These are phyloP conservation scores for Colletotrichum lini DNA, from an alignment of 2,329 filamentous ascomycete genomes.

Conservation along the genomic window DNA sequence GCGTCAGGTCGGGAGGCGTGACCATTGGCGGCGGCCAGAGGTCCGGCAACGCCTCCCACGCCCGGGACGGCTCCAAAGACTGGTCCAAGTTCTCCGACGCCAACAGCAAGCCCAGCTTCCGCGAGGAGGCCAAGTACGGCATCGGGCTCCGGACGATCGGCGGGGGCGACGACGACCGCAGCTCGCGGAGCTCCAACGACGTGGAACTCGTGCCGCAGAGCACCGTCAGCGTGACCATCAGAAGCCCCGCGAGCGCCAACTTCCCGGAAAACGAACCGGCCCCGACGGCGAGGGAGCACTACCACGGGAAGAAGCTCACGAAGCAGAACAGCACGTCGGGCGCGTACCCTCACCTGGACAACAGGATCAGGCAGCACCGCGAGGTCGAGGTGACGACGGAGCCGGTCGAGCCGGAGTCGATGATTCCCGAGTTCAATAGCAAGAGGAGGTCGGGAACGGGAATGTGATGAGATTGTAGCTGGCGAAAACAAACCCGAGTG, in stretches of 20 bases:
- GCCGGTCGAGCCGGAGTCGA: conserved; percentile 37
- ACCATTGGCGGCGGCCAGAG: conserved; percentile 35
- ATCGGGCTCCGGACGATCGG: conserved; percentile 44
- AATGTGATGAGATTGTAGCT: conserved; percentile 1
- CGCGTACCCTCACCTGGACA: conserved; percentile 23
- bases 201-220: conserved; percentile 23
- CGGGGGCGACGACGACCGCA: conserved; percentile 40
- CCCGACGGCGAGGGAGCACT: conserved; percentile 23
- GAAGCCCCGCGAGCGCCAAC: conserved; percentile 1
- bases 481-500: neutral
- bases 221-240: conserved; percentile 29
- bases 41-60: conserved; percentile 23
- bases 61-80: conserved; percentile 13
- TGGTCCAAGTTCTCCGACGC: conserved; percentile 24
- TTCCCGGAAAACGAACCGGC: conserved; percentile 13
- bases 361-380: conserved; percentile 38
- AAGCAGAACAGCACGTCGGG: neutral
- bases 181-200: conserved; percentile 36
- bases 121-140: conserved; percentile 40
- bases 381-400: conserved; percentile 39
- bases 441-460: conserved; percentile 30
- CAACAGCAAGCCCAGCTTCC: neutral
- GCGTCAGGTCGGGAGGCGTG: conserved; percentile 15
- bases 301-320: conserved; percentile 20
- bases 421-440: conserved; percentile 16